Conservation (phyloP, 2,329 filamentous ascomycete species). For the Xylaria sp. region DNA sequence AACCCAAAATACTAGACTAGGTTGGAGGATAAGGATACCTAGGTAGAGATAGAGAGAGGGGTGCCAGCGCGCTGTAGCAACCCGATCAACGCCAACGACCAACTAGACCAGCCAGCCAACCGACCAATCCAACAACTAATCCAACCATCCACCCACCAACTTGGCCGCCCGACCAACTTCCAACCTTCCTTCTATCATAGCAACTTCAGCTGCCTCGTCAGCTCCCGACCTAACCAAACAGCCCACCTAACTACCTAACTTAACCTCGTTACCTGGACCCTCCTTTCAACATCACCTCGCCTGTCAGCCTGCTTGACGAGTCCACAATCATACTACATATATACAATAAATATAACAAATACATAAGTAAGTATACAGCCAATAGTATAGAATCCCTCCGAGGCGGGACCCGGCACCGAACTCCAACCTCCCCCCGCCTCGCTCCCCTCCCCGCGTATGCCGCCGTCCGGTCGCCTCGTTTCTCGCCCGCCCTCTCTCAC, state of each 20-base stretch:
- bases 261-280: too few relatives aligned
- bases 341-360: not conserved
- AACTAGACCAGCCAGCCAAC: not conserved
- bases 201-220: not conserved
- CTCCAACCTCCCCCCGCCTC: too few relatives aligned
- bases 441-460: slow-evolving; percentile 31
- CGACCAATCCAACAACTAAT: not conserved
- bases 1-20: not conserved
- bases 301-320: not conserved
- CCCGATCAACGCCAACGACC: not conserved
- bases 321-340: not conserved
- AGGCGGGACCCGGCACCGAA: slow-evolving; percentile 1
- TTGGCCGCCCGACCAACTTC: too few relatives aligned
- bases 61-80: slow-evolving; percentile 4
- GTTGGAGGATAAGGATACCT: not conserved
- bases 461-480: slow-evolving; percentile 19
- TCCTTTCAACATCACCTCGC: not conserved
- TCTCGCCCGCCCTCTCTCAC: slow-evolving; percentile 14
- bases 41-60: not conserved
- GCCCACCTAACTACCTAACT: not conserved
- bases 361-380: not conserved
- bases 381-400: not conserved
- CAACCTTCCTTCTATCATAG: not conserved
- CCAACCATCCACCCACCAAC: not conserved
- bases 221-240: not conserved